phyloP scores from a whole-genome alignment of 2,329 filamentous ascomycete genomes.

The Fonsecaea erecta region DNA sequence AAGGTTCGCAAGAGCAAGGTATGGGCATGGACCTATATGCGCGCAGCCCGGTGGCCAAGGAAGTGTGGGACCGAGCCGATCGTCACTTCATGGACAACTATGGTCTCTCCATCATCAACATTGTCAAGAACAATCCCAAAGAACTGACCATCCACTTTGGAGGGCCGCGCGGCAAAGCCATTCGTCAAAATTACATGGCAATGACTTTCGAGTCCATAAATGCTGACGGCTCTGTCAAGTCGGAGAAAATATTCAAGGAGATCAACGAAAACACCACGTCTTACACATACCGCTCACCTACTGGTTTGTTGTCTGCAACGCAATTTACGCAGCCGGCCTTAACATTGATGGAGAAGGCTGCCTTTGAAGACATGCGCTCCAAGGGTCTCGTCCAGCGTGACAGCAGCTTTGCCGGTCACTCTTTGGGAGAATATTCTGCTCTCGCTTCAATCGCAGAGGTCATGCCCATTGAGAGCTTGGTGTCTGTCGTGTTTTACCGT shows the following conservation, averaged over 20 bases:
- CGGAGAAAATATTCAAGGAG: conserved; percentile 99
- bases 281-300: conserved; percentile 96
- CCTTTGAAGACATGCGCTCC: conserved; percentile 97
- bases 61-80: conserved; percentile 97
- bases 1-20: conserved; percentile 97
- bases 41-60: conserved; percentile 90
- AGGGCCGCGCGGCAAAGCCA: conserved; percentile 93
- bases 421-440: conserved; percentile 96
- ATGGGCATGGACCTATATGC: conserved; percentile 99
- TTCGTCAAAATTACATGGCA: conserved; percentile 98
- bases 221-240: conserved; percentile 89
- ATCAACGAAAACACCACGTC: conserved; percentile 90
- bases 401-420: conserved; percentile 97
- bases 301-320: conserved; percentile 90
- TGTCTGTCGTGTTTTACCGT: conserved; percentile 98
- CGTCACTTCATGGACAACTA: conserved; percentile 99
- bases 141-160: conserved; percentile 98
- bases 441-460: conserved; percentile 95
- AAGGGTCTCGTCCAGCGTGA: conserved; percentile 95
- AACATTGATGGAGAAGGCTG: conserved; percentile 99
- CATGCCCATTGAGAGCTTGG: conserved; percentile 98
- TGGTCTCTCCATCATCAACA: conserved; percentile 97
- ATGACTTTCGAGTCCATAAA: conserved; percentile 99
- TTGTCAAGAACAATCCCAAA: conserved; percentile 99
- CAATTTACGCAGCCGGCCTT: conserved; percentile 98